Percentiles rank a stretch among this genome's conserved stretches.
phyloP scores from a whole-genome alignment of 2,329 filamentous ascomycete genomes.

The Chaetomium strumarium region DNA sequence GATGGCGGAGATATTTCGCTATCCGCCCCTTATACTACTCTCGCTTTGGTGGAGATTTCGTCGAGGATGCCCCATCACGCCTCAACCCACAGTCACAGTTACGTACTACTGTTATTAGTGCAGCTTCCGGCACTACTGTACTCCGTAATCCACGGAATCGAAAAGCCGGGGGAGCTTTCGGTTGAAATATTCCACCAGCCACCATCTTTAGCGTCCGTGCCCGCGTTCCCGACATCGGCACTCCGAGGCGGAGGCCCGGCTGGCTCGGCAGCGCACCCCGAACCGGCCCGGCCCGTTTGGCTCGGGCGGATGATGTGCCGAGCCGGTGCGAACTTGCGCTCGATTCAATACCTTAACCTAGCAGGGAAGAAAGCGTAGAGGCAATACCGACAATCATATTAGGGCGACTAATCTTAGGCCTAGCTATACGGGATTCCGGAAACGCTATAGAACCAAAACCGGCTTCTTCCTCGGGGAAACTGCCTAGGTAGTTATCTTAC shows the following conservation, averaged over 20 bases:
- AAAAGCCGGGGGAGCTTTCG: not conserved
- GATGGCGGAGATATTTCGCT: slow-evolving; percentile 13
- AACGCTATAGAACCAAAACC: too few relatives aligned
- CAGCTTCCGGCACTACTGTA: not conserved
- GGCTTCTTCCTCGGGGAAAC: too few relatives aligned
- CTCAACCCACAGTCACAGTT: too few relatives aligned
- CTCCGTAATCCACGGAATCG: not conserved
- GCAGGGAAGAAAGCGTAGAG: too few relatives aligned
- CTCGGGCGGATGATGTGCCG: slow-evolving; percentile 13
- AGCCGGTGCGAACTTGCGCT: not conserved
- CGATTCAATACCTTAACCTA: too few relatives aligned
- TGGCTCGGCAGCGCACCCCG: not conserved
- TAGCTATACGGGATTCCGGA: too few relatives aligned
- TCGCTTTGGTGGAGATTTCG: too few relatives aligned
- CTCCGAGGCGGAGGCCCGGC: slow-evolving; percentile 5
- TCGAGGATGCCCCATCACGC: too few relatives aligned
- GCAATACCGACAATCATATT: too few relatives aligned
- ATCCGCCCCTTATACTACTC: not conserved
- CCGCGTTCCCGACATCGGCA: slow-evolving; percentile 7
- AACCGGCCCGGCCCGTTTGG: slow-evolving; percentile 5
- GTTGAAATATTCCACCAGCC: slow-evolving; percentile 15
- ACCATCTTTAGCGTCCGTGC: not conserved
- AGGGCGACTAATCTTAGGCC: too few relatives aligned
- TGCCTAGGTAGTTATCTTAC: too few relatives aligned
- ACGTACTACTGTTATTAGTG: too few relatives aligned